A percentile compares a stretch with the other conserved stretches of the same genome.
phyloP scores from a whole-genome alignment of 2,329 filamentous ascomycete species.

The Tolypocladium pustulatum region DNA sequence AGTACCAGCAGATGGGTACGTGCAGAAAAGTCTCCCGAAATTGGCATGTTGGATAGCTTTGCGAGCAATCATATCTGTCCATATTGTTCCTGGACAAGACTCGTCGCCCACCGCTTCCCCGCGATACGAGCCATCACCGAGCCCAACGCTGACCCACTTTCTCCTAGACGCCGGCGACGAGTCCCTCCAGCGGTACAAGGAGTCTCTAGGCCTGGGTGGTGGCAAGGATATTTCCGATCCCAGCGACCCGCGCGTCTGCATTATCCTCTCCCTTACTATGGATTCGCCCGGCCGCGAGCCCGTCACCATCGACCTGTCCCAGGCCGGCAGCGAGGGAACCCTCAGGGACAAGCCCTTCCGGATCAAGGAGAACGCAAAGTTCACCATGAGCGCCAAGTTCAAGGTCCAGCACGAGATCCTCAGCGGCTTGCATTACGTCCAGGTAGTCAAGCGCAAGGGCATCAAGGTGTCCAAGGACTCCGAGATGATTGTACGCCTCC shows the following conservation, averaged over 20 bases:
- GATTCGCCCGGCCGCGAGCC: constrained; percentile 73
- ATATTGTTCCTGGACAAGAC: no score
- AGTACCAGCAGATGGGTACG: constrained; percentile 90
- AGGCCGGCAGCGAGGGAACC: constrained; percentile 59
- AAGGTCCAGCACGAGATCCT: constrained; percentile 96
- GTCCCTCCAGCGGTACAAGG: constrained; percentile 94
- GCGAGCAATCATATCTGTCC: background rate
- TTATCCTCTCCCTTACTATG: constrained; percentile 85
- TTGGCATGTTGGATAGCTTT: background rate
- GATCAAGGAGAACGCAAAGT: constrained; percentile 91
- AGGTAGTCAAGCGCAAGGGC: constrained; percentile 83
- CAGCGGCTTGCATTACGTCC: constrained; percentile 89
- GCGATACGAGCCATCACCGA: background rate
- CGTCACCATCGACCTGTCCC: constrained; percentile 79
- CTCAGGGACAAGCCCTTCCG: constrained; percentile 91
- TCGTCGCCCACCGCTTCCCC: background rate
- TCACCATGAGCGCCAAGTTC: constrained; percentile 91
- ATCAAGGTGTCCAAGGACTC: constrained; percentile 84
- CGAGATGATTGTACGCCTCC: constrained; percentile 80
- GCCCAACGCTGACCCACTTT: background rate
- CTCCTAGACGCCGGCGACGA: constrained; percentile 62
- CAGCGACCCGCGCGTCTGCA: constrained; percentile 79
- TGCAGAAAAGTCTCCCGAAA: background rate
- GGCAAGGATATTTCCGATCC: constrained; percentile 64
- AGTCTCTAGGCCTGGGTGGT: constrained; percentile 78